Evolutionary conservation across 2,329 filamentous ascomycete genomes (phyloP).

Genomic region (Pseudocercospora fijiensis): DNA sequence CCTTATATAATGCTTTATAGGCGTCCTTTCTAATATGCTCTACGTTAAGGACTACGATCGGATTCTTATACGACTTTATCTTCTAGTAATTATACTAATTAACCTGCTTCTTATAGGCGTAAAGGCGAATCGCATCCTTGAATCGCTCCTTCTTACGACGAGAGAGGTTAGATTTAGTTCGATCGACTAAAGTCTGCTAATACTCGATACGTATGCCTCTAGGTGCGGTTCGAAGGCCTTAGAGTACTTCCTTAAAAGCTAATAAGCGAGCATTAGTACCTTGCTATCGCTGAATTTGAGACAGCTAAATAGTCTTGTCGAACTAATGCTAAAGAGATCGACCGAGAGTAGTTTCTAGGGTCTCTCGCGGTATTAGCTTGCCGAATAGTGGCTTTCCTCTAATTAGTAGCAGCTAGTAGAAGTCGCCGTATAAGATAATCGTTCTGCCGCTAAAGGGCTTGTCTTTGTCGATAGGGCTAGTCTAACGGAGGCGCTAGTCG

Average conservation of each 20-base stretch:
- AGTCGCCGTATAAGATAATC: not conserved
- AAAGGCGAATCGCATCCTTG: too few species aligned
- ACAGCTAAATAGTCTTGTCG: not conserved
- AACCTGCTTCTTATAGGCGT: too few species aligned
- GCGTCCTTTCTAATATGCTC: not conserved
- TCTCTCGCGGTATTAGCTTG: not conserved
- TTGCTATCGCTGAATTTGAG: not conserved
- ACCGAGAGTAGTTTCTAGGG: not conserved
- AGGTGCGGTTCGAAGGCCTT: not conserved
- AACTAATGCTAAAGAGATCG: not conserved
- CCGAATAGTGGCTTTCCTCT: not conserved
- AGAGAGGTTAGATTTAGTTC: not conserved
- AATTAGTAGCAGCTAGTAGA: not conserved
- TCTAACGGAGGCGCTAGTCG: not conserved
- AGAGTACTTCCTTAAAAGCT: not conserved
- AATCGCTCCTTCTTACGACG: not conserved
- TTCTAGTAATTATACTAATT: too few species aligned
- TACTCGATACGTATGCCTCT: not conserved
- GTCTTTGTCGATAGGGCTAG: too few species aligned
- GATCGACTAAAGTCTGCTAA: too few species aligned
- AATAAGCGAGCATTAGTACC: not conserved
- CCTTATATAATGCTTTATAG: not conserved
- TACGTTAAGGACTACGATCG: too few species aligned
- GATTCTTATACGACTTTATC: too few species aligned
- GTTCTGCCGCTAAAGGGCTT: too few species aligned